Evolutionary conservation across 208 protist genomes (phyloP).

Genomic region (Acanthamoeba castellanii): DNA sequence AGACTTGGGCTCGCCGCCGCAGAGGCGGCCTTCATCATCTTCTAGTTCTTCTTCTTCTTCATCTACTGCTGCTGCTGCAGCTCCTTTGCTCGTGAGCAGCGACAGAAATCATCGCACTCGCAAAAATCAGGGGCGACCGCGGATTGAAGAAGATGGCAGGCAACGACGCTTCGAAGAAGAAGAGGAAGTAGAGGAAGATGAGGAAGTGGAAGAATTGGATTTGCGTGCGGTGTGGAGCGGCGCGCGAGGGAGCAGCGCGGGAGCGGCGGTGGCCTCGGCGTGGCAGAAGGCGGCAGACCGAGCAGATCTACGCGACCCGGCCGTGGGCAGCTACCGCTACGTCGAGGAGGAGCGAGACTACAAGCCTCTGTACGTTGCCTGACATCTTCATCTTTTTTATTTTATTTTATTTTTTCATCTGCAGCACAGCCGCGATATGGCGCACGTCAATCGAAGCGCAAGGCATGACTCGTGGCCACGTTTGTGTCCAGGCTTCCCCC

Average conservation of each 20-base stretch:
- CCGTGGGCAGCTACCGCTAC: constrained; percentile 14
- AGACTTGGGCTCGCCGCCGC: background rate
- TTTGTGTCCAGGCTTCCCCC: background rate
- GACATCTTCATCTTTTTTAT: no score
- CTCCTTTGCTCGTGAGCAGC: background rate
- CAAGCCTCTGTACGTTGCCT: constrained; percentile 21
- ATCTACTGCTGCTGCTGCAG: background rate
- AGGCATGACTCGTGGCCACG: background rate
- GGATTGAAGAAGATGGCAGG: background rate
- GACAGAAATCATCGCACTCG: background rate
- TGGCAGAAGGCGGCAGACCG: background rate
- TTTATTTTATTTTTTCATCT: no score
- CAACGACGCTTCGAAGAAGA: no score
- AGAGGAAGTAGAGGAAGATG: background rate
- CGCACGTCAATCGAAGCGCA: no score
- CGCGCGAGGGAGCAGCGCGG: background rate
- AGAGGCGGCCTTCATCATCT: background rate
- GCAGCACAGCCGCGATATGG: background rate
- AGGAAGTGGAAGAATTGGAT: background rate
- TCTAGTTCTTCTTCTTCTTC: background rate
- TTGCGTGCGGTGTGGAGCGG: background rate
- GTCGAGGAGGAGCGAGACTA: constrained; percentile 42
- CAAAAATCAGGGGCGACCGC: background rate
- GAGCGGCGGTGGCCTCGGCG: background rate
- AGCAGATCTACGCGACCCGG: background rate